These are phyloP conservation scores for Podochytrium sp. DNA, from an alignment of 192 early-diverging fungal species.

Conservation along the genomic window DNA sequence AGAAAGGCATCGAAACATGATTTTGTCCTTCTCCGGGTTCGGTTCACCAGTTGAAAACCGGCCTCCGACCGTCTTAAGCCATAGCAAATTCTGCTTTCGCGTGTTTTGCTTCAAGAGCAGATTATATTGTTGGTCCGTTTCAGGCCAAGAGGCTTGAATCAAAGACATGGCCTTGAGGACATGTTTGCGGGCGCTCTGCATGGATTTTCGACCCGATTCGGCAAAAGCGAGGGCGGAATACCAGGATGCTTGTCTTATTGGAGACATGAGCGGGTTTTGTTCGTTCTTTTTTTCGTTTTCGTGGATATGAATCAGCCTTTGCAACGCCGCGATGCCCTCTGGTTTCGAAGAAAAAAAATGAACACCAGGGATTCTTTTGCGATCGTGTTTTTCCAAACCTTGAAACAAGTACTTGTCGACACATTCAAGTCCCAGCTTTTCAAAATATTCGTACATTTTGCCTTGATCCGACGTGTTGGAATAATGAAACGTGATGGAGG, in stretches of 20 bases:
- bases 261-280: neutral
- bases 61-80: constrained; percentile 18
- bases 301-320: constrained; percentile 24
- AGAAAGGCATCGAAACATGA: constrained; percentile 25
- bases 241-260: constrained; percentile 26
- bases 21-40: constrained; percentile 19
- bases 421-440: constrained; percentile 29
- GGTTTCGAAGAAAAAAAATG: too few relatives aligned
- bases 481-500: constrained; percentile 33
- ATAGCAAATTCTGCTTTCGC: constrained; percentile 15
- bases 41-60: constrained; percentile 2
- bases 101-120: constrained; percentile 6
- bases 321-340: constrained; percentile 29
- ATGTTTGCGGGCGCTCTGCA: constrained; percentile 15
- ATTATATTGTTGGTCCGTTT: constrained; percentile 20
- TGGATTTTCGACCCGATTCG: constrained; percentile 5
- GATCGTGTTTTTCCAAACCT: constrained; percentile 11
- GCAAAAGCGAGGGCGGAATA: constrained; percentile 28
- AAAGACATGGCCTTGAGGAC: constrained; percentile 24
- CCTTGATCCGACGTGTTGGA: constrained; percentile 30
- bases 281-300: constrained; percentile 22
- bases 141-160: constrained; percentile 25
- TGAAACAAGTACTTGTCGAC: constrained; percentile 18
- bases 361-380: too few relatives aligned
- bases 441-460: constrained; percentile 32